These are phyloP conservation scores for Ustilago tritici DNA, from an alignment of 1,284 basidiomycete genomes.

Conservation along the genomic window DNA sequence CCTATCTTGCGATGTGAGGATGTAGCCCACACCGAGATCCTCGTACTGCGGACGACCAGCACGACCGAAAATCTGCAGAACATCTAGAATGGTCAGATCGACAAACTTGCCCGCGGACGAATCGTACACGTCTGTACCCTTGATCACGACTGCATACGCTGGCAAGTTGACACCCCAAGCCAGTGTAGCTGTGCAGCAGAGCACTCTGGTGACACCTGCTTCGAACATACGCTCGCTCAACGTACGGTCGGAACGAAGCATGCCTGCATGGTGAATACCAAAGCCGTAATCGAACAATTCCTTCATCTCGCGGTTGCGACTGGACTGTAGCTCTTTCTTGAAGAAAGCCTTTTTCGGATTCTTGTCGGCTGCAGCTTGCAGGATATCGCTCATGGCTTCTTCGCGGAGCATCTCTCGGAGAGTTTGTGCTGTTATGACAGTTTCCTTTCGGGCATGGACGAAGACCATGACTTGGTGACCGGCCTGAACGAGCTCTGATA, in stretches of 20 bases:
- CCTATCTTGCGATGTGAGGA: constrained; percentile 94
- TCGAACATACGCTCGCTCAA: constrained; percentile 97
- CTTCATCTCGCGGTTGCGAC: constrained; percentile 96
- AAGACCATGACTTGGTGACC: constrained; percentile 99
- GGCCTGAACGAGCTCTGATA: constrained; percentile 60
- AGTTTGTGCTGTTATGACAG: constrained; percentile 90
- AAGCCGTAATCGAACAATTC: constrained; percentile 92
- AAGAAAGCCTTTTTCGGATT: constrained; percentile 71
- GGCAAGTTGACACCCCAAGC: constrained; percentile 99
- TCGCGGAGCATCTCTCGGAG: constrained; percentile 83
- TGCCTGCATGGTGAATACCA: constrained; percentile 97
- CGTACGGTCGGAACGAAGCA: constrained; percentile 93
- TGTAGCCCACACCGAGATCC: constrained; percentile 94
- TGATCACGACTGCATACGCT: constrained; percentile 96
- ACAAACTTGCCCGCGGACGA: constrained; percentile 75
- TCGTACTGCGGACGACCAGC: constrained; percentile 97
- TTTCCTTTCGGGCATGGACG: constrained; percentile 98
- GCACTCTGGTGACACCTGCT: constrained; percentile 87
- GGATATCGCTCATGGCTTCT: constrained; percentile 82
- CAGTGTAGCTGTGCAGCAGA: constrained; percentile 97
- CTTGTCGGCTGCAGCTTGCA: constrained; percentile 70
- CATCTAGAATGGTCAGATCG: constrained; percentile 94
- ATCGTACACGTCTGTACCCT: constrained; percentile 93
- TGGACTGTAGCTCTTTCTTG: constrained; percentile 81
- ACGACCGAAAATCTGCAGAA: constrained; percentile 94